Evolutionary conservation across 345 rosid species (phyloP), one percentile per base, ranked within the genome.

Genomic region (Zanthoxylum bungeanum): DNA sequence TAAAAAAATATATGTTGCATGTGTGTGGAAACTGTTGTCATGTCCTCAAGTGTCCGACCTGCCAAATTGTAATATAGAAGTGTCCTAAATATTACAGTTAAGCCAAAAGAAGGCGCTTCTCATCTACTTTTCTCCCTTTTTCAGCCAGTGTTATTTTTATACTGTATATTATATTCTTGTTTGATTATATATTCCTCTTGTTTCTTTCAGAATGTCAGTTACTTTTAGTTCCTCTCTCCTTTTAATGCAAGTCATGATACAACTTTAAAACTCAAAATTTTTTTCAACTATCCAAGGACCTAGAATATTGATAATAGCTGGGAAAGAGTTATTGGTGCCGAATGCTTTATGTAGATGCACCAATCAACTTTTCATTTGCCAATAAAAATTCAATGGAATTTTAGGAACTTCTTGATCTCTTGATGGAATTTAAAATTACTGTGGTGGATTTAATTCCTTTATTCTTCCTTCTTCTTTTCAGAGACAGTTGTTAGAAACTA

Each of bases 401-500:
- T 42, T 44, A 44, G 3, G 28, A 28, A 4, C n/a, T 57, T 28
- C 3, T 10, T 28, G n/a, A 57, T 57, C 14, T 28, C 49, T 30
- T 28, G 21, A 53, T 24, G 64, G 52, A 28, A 52, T 50, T 61
- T 10, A 46, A 70, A 28, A 56, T 10, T 65, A 25, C 17, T 56
- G 47, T 31, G 47, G 50, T 21, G 34, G 60, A 39, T 27, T 22
- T 33, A 37, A 21, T 30, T 53, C 47, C 1, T 44, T 53, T 57
- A 28, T 3, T 28, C 9, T 8, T 47, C 24, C 12, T 19, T 47
- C 2, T 9, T 21, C 50, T 28, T 73, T 49, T 50, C 71, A 95
- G 99, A 89, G 78, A 75, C 96, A 91, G 77, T 74, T 95, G 78
- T 79, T 95, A 73, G 98, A 95, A 85, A 89, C 89, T 21, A 95